A percentile compares a stretch with the other conserved stretches of the same genome.
phyloP scores from a whole-genome alignment of 495 filamentous ascomycete species.

The Hypomontagnella submonticulosa region DNA sequence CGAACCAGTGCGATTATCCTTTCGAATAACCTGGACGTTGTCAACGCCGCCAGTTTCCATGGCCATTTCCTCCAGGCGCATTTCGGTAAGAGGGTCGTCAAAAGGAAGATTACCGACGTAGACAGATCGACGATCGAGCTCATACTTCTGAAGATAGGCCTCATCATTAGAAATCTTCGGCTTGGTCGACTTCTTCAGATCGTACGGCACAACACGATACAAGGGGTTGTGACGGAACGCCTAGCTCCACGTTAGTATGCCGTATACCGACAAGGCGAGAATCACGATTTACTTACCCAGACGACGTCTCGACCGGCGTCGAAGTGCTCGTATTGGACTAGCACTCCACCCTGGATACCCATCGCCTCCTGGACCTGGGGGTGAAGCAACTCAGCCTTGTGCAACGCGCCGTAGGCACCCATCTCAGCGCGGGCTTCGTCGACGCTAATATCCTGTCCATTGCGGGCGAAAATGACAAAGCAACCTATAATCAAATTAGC shows the following conservation, averaged over 20 bases:
- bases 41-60: slow-evolving; percentile 53
- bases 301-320: slow-evolving; percentile 54
- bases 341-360: slow-evolving; percentile 58
- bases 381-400: slow-evolving; percentile 46
- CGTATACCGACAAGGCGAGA: background rate
- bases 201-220: slow-evolving; percentile 49
- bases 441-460: slow-evolving; percentile 52
- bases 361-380: slow-evolving; percentile 40
- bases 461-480: slow-evolving; percentile 60
- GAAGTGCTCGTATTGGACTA: slow-evolving; percentile 62
- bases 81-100: slow-evolving; percentile 46
- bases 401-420: slow-evolving; percentile 52
- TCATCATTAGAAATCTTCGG: slow-evolving; percentile 43
- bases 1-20: slow-evolving; percentile 51
- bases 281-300: slow-evolving; percentile 47
- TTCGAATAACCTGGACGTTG: slow-evolving; percentile 55
- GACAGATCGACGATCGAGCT: slow-evolving; percentile 61
- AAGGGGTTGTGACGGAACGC: slow-evolving; percentile 43
- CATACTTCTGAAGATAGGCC: slow-evolving; percentile 54
- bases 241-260: slow-evolving; percentile 37
- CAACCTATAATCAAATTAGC: slow-evolving; percentile 53
- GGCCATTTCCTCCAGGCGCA: slow-evolving; percentile 54
- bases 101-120: slow-evolving; percentile 63
- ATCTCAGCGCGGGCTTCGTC: slow-evolving; percentile 58
- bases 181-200: slow-evolving; percentile 45